These are phyloP conservation scores for Gilbertella persicaria DNA, from an alignment of 371 early-diverging fungal species.

Conservation along the genomic window DNA sequence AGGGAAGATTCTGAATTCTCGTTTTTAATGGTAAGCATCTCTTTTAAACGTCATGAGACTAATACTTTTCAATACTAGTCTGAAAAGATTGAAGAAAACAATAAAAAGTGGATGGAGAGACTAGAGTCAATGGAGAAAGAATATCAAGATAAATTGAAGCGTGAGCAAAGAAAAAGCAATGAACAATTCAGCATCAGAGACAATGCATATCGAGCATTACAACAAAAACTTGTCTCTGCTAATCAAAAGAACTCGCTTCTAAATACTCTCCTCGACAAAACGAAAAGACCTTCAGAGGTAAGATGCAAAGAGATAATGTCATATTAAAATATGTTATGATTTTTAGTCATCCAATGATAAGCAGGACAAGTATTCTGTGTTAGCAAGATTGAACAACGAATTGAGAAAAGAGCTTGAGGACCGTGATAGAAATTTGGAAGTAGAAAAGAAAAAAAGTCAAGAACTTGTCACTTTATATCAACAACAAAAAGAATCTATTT, in stretches of 20 bases:
- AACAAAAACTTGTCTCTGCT: constrained; percentile 23
- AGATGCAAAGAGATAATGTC: no score
- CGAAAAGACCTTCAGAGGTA: constrained; percentile 29
- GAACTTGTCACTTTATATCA: constrained; percentile 5
- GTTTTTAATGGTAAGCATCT: not conserved
- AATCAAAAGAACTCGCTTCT: constrained; percentile 23
- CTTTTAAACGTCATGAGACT: not conserved
- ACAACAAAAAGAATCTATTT: not conserved
- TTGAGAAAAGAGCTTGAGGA: constrained; percentile 23
- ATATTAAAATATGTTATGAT: no score
- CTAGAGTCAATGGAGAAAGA: constrained; percentile 16
- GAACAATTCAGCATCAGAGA: constrained; percentile 21
- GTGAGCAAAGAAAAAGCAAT: constrained; percentile 26
- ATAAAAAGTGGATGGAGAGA: constrained; percentile 21
- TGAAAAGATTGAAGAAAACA: constrained; percentile 12
- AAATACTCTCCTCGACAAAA: constrained; percentile 20
- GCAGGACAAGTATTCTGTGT: constrained; percentile 1
- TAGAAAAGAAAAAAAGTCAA: not conserved
- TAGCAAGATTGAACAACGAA: constrained; percentile 28
- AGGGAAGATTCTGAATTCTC: not conserved
- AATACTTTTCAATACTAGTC: not conserved
- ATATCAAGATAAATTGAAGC: constrained; percentile 16
- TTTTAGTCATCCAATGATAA: not conserved
- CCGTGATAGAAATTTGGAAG: constrained; percentile 3
- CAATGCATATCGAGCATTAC: constrained; percentile 22